Percentiles rank a stretch among this genome's conserved stretches.
Evolutionary conservation across 176 grass and related monocot species (phyloP).

Genomic region (Oryza rufipogon): DNA sequence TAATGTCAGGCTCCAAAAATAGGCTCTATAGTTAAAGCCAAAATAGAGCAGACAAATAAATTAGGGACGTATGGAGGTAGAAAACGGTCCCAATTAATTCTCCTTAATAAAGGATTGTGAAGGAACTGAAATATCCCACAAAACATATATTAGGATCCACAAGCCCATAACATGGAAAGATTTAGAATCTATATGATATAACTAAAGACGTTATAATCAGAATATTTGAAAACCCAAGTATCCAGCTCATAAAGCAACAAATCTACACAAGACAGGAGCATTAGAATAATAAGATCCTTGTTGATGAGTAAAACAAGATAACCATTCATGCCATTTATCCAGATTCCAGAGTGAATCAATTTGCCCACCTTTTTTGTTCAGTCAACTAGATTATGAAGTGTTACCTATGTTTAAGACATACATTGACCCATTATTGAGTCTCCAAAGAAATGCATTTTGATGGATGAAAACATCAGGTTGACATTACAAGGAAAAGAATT

Average conservation of each 20-base stretch:
- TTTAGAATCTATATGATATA: background rate
- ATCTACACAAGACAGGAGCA: background rate
- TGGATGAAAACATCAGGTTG: constrained; percentile 2
- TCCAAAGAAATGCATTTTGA: constrained; percentile 10
- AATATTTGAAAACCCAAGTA: background rate
- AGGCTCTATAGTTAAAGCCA: background rate
- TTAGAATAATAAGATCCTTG: background rate
- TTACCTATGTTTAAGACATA: background rate
- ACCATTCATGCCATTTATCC: background rate
- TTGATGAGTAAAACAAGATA: constrained; percentile 13
- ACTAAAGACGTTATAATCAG: background rate
- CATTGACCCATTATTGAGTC: constrained; percentile 15
- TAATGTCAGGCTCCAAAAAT: constrained; percentile 10
- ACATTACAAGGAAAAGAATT: background rate
- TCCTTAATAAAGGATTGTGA: constrained; percentile 17
- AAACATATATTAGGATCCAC: background rate
- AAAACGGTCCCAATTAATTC: background rate
- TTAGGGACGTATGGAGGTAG: background rate
- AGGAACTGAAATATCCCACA: constrained; percentile 15
- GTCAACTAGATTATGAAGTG: background rate
- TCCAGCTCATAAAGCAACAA: constrained; percentile 1
- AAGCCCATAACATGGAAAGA: background rate
- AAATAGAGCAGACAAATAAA: background rate
- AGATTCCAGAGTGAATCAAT: background rate
- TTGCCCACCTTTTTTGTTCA: background rate